Conservation (phyloP, 1,284 basidiomycete genomes). For the Leccinum holopus region DNA sequence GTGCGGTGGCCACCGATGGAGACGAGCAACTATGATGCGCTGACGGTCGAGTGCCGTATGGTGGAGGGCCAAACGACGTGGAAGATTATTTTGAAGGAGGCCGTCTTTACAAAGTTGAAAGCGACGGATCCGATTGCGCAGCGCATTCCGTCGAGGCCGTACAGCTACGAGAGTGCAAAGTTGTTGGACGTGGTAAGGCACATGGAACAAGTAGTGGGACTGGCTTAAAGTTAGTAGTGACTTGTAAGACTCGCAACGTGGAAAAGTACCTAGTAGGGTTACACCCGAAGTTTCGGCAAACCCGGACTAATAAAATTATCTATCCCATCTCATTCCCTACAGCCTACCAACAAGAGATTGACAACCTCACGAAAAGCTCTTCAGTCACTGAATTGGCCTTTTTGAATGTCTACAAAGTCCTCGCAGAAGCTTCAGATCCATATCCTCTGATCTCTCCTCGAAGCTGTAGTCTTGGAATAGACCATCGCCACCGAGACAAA, state of each 20-base stretch:
- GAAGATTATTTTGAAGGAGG: constrained; percentile 18
- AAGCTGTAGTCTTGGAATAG: constrained; percentile 85
- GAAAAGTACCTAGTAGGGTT: too few relatives aligned
- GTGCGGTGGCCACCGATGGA: constrained; percentile 7
- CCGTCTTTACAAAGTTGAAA: constrained; percentile 10
- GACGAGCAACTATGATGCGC: neutral
- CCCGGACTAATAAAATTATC: too few relatives aligned
- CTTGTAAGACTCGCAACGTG: neutral
- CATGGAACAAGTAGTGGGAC: constrained; percentile 13
- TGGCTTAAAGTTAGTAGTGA: neutral
- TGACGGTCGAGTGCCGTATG: constrained; percentile 18
- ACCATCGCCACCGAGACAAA: constrained; percentile 67
- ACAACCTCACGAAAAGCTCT: constrained; percentile 83
- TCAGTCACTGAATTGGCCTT: constrained; percentile 92
- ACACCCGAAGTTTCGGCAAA: too few relatives aligned
- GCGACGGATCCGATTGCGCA: constrained; percentile 15
- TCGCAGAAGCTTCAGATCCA: constrained; percentile 94
- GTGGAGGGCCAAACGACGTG: constrained; percentile 12
- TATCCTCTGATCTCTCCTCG: constrained; percentile 76
- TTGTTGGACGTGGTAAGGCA: constrained; percentile 20
- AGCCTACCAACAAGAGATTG: constrained; percentile 87
- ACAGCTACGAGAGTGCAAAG: constrained; percentile 13
- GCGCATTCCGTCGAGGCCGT: constrained; percentile 13
- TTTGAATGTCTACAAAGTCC: constrained; percentile 88
- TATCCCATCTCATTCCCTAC: too few relatives aligned